Conservation (phyloP, 140 eudicot genomes). For the Bidens hawaiensis region DNA sequence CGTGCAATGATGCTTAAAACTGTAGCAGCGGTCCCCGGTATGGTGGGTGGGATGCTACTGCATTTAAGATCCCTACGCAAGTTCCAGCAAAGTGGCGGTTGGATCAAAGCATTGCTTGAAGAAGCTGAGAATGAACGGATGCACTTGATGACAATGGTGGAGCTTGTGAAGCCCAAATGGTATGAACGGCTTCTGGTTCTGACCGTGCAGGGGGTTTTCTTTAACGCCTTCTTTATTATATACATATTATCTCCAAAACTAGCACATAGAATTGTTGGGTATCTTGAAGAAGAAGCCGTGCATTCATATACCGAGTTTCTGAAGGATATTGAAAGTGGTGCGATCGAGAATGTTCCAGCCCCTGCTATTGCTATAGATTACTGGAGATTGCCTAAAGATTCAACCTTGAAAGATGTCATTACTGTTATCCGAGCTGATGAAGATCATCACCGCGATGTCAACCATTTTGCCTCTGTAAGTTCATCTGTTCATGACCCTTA, state of each 20-base stretch:
- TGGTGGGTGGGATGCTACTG: slow-evolving; percentile 96
- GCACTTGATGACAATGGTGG: slow-evolving; percentile 98
- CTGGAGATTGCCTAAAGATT: slow-evolving; percentile 89
- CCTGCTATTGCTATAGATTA: slow-evolving; percentile 95
- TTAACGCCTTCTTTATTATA: slow-evolving; percentile 67
- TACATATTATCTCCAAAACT: slow-evolving; percentile 77
- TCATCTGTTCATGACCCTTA: slow-evolving; percentile 29
- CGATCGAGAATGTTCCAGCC: slow-evolving; percentile 76
- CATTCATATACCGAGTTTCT: slow-evolving; percentile 90
- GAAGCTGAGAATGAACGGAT: slow-evolving; percentile 98
- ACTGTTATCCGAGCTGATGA: slow-evolving; percentile 95
- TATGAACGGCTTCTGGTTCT: slow-evolving; percentile 83
- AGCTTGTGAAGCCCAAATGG: slow-evolving; percentile 96
- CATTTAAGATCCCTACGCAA: slow-evolving; percentile 85
- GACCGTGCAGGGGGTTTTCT: slow-evolving; percentile 87
- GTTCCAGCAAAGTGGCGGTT: slow-evolving; percentile 92
- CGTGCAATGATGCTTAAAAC: slow-evolving; percentile 99
- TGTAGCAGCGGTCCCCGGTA: slow-evolving; percentile 96
- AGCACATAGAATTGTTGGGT: slow-evolving; percentile 93
- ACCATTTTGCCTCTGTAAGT: slow-evolving; percentile 97
- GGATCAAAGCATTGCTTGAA: slow-evolving; percentile 96
- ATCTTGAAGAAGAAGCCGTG: slow-evolving; percentile 92
- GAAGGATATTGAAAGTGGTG: slow-evolving; percentile 78
- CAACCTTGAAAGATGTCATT: slow-evolving; percentile 81
- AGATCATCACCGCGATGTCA: slow-evolving; percentile 99